phyloP scores from a whole-genome alignment of 805 yeast species.

The Candida yuanshanica region DNA sequence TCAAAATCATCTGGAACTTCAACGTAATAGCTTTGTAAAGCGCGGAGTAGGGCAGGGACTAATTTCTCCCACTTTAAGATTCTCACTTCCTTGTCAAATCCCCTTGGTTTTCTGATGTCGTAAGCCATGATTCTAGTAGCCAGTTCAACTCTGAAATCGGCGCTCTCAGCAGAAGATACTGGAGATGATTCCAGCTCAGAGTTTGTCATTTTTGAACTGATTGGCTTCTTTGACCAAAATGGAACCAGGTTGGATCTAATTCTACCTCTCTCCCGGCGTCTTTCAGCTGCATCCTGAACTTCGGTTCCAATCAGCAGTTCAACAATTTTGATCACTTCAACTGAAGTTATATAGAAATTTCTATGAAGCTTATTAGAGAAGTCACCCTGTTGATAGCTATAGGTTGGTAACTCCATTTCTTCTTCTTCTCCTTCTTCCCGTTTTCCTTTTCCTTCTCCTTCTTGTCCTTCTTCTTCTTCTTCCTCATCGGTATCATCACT shows the following conservation, averaged over 20 bases:
- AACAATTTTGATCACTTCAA: slow-evolving; percentile 61
- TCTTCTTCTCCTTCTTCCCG: slow-evolving; percentile 24
- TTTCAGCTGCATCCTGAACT: slow-evolving; percentile 39
- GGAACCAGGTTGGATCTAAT: slow-evolving; percentile 62
- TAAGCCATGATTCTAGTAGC: slow-evolving; percentile 64
- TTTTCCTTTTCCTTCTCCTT: slow-evolving; percentile 24
- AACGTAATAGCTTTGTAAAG: slow-evolving; percentile 59
- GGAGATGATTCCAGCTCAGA: slow-evolving; percentile 12
- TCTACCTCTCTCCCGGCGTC: slow-evolving; percentile 61
- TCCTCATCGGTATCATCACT: slow-evolving; percentile 29
- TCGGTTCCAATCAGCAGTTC: slow-evolving; percentile 53
- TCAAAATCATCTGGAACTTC: slow-evolving; percentile 38
- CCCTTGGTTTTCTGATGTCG: slow-evolving; percentile 57
- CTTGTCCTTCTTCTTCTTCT: slow-evolving; percentile 23
- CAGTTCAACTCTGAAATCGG: slow-evolving; percentile 43
- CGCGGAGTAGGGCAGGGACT: slow-evolving; percentile 55
- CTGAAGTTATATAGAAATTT: slow-evolving; percentile 50
- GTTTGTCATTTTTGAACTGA: slow-evolving; percentile 33
- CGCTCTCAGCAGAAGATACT: slow-evolving; percentile 17
- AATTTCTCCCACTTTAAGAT: slow-evolving; percentile 56
- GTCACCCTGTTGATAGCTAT: slow-evolving; percentile 23
- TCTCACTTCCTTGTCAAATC: slow-evolving; percentile 63
- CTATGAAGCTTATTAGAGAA: slow-evolving; percentile 7
- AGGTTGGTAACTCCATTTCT: slow-evolving; percentile 2
- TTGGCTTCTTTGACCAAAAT: slow-evolving; percentile 59